phyloP scores from a whole-genome alignment of 371 early-diverging fungal genomes.

The Zychaea mexicana region DNA sequence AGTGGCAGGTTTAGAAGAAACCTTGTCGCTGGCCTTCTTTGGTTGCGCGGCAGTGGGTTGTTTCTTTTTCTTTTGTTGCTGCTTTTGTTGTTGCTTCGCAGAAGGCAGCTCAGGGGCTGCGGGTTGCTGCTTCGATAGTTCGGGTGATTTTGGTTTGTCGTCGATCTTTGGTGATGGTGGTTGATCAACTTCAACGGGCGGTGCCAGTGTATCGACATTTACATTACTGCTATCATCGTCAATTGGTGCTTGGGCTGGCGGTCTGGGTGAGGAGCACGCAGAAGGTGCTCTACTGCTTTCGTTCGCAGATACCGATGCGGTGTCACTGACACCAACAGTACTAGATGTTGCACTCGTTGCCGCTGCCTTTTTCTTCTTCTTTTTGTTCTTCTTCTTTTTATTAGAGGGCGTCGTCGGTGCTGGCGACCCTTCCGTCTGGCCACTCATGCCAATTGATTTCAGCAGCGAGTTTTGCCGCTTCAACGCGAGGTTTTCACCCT shows the following conservation, averaged over 20 bases:
- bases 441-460: constrained; percentile 47
- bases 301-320: constrained; percentile 10
- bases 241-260: neutral
- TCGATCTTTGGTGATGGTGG: neutral
- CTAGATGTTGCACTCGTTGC: neutral
- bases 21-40: neutral
- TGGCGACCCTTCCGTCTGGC: neutral
- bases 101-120: neutral
- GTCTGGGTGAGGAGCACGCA: constrained; percentile 4
- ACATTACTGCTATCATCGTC: neutral
- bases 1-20: neutral
- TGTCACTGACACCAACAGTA: neutral
- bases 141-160: neutral
- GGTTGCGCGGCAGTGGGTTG: neutral
- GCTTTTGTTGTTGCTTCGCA: neutral
- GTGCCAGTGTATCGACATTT: neutral
- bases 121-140: neutral
- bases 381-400: constrained; percentile 52
- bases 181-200: neutral
- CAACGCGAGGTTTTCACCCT: constrained; percentile 69
- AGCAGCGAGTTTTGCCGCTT: constrained; percentile 69
- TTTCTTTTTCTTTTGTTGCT: neutral
- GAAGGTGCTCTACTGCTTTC: constrained; percentile 12
- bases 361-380: constrained; percentile 41
- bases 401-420: neutral